Evolutionary conservation across 768 basidiomycete species (phyloP).

Genomic region (Tephrocybe sp.): DNA sequence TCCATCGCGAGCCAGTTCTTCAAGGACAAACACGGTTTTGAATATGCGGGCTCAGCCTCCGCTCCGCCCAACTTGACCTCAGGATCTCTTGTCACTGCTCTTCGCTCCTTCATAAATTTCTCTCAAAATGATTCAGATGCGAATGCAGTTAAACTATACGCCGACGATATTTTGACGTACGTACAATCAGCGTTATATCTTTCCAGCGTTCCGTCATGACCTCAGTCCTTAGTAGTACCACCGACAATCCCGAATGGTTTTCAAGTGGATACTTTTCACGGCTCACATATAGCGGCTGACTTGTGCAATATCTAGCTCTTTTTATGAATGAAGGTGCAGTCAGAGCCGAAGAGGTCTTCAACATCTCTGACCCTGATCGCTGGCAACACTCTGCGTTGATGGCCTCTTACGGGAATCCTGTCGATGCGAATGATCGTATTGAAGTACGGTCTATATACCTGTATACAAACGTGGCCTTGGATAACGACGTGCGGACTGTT

Average conservation of each 20-base stretch:
- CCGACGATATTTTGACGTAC: neutral
- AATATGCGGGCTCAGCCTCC: neutral
- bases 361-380: conserved; percentile 2
- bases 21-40: neutral
- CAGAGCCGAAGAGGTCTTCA: conserved; percentile 1
- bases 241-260: neutral
- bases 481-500: neutral
- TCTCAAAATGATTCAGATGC: neutral
- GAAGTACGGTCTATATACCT: conserved; percentile 1
- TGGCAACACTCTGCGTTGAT: neutral
- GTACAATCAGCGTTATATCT: too few relatives aligned
- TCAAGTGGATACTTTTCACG: neutral
- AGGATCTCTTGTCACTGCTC: neutral
- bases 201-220: too few relatives aligned
- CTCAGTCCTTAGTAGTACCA: neutral
- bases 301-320: neutral
- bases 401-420: neutral
- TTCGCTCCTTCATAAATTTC: neutral
- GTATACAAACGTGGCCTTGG: neutral
- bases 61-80: neutral
- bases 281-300: neutral
- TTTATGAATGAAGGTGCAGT: neutral
- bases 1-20: neutral
- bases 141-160: neutral
- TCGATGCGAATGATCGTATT: neutral